Evolutionary conservation across 805 yeast genomes (phyloP), one percentile per base, ranked within the genome.

Genomic region (Ogataea trehalophila): DNA sequence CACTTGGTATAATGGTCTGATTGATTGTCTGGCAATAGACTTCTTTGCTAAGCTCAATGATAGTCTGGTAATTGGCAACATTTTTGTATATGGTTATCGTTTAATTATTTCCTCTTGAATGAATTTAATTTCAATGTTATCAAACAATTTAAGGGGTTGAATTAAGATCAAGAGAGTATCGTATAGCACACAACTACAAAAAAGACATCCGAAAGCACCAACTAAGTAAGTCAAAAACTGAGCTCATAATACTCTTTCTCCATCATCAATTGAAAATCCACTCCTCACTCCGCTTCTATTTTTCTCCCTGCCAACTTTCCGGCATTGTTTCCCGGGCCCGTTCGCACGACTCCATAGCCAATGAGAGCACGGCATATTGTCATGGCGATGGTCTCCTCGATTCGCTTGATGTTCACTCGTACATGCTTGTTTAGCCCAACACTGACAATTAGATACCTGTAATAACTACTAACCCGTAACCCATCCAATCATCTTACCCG

Each of bases 11-110:
- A 55, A 48, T 37, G 64, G 63, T 50, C 52, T 50, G 36, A 53
- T 33, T 34, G 55, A 42, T 33, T 52, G 45, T 48, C 50, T 51
- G 29, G 55, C 37, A 36, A 46, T 47, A 29, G 55, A 39, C 11
- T 35, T 43, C 31, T 38, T 41, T 2, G 58, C 52, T 33, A 47
- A 34, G 51, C 49, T 56, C 39, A 62, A 42, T 6, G 60, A 48
- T 33, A 58, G 35, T 54, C 59, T 57, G 18, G 59, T 47, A 29
- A 46, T 22, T 33, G 59, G 52, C 34, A 53, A 43, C 55, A 56
- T 51, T 8, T 17, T 45, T 37, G n/a, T 33, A 37, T 34, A 35
- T 7, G 22, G 18, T 18, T 22, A 15, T 9, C 20, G 20, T 41
- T n/a, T 39, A 38, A 11, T 6, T 26, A 26, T 26, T 9, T 33